Evolutionary conservation across 2,329 filamentous ascomycete species (phyloP).

Genomic region (Aspergillus persii): DNA sequence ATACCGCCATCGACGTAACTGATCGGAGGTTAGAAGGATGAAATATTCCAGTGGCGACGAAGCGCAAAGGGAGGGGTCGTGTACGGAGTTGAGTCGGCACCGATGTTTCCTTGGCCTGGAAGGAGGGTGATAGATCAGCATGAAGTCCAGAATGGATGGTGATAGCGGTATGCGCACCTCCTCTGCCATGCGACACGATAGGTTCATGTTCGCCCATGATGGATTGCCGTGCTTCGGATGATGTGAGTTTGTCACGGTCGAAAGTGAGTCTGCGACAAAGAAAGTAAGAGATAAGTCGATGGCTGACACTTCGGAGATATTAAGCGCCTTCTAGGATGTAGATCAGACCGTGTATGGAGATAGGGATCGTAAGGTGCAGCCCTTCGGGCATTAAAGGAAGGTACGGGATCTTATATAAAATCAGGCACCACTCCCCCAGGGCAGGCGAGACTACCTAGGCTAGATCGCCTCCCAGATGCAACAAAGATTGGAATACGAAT

Average conservation of each 20-base stretch:
- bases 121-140: background rate
- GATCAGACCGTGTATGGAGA: background rate
- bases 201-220: conserved; percentile 30
- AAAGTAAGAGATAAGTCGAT: background rate
- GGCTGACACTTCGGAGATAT: background rate
- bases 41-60: background rate
- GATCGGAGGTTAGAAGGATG: conserved; percentile 9
- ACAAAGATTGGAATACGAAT: background rate
- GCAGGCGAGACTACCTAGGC: background rate
- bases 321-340: background rate
- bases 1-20: conserved; percentile 55
- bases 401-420: background rate
- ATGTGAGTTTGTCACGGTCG: background rate
- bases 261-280: background rate
- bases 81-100: conserved; percentile 48
- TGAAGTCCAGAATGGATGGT: background rate
- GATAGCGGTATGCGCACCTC: conserved; percentile 44
- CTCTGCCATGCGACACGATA: conserved; percentile 57
- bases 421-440: background rate
- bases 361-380: background rate
- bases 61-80: background rate
- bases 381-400: background rate
- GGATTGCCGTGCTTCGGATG: background rate
- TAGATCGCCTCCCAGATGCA: background rate
- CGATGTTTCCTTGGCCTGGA: conserved; percentile 59